Evolutionary conservation across 148 eudicot species (phyloP).

Genomic region (Spergularia bocconei): DNA sequence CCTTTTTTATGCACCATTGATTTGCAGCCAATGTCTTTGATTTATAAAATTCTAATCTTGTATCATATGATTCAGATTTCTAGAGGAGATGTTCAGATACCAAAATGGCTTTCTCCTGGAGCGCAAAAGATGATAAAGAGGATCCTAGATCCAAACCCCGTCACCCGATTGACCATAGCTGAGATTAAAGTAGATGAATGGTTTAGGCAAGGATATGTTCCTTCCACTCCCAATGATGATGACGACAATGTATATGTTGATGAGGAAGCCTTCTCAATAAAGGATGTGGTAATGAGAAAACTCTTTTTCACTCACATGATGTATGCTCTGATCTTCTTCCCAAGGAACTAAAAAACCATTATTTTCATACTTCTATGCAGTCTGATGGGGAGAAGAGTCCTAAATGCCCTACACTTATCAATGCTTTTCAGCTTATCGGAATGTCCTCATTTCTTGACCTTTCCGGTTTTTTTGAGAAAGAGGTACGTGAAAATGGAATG

Average conservation of each 20-base stretch:
- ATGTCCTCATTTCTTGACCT: conserved; percentile 94
- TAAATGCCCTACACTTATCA: conserved; percentile 55
- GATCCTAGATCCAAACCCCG: conserved; percentile 89
- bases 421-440: conserved; percentile 93
- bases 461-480: conserved; percentile 95
- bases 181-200: conserved; percentile 74
- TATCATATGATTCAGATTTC: conserved; percentile 37
- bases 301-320: neutral
- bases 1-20: neutral
- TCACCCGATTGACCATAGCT: conserved; percentile 53
- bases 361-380: conserved; percentile 25
- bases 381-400: conserved; percentile 52
- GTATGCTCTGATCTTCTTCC: neutral
- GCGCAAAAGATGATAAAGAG: conserved; percentile 64
- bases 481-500: conserved; percentile 33
- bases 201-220: conserved; percentile 69
- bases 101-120: conserved; percentile 83
- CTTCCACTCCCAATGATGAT: conserved; percentile 42
- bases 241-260: conserved; percentile 49
- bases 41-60: neutral
- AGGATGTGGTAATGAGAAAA: conserved; percentile 42
- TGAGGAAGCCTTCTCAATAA: conserved; percentile 52
- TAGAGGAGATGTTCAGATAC: conserved; percentile 81
- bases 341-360: conserved; percentile 1
- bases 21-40: too few species aligned